Percentiles rank a stretch among this genome's conserved stretches.
These are phyloP conservation scores for Triglochin maritima DNA, from an alignment of 106 monocot species.

Conservation along the genomic window DNA sequence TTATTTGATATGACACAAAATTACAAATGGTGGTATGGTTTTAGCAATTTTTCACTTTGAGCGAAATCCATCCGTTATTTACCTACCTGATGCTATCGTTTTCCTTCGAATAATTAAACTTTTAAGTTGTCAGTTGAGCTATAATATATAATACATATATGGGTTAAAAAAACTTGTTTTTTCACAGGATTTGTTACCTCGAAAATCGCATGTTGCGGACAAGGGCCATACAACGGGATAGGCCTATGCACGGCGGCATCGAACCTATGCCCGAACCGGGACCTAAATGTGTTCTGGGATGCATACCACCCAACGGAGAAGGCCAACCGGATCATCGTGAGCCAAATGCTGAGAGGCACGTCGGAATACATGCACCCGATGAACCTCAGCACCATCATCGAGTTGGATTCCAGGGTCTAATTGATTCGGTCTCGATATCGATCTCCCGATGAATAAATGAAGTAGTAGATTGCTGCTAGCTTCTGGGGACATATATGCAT, in stretches of 20 bases:
- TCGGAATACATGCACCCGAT: constrained; percentile 60
- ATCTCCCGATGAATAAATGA: too few relatives aligned
- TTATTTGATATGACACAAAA: too few relatives aligned
- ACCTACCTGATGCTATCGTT: too few relatives aligned
- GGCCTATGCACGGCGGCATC: constrained; percentile 64
- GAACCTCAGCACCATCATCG: constrained; percentile 69
- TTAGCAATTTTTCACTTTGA: too few relatives aligned
- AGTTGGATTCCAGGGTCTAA: constrained; percentile 23
- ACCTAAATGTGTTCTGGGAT: constrained; percentile 75
- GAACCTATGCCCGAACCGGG: constrained; percentile 56
- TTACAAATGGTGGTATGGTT: too few relatives aligned
- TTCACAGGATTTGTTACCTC: constrained; percentile 62
- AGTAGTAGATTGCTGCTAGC: too few relatives aligned
- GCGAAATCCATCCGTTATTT: too few relatives aligned
- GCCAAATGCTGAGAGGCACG: constrained; percentile 41
- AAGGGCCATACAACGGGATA: constrained; percentile 79
- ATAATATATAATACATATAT: too few relatives aligned
- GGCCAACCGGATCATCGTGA: constrained; percentile 69
- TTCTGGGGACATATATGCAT: too few relatives aligned
- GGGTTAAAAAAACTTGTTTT: too few relatives aligned
- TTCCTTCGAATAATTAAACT: too few relatives aligned
- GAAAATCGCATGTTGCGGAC: constrained; percentile 79
- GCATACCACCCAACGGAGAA: constrained; percentile 72
- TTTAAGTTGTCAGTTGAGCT: not conserved
- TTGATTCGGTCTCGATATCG: not conserved